Base-by-base conservation (phyloP, 768 basidiomycete genomes). In the Termitomyces sp. region DNA sequence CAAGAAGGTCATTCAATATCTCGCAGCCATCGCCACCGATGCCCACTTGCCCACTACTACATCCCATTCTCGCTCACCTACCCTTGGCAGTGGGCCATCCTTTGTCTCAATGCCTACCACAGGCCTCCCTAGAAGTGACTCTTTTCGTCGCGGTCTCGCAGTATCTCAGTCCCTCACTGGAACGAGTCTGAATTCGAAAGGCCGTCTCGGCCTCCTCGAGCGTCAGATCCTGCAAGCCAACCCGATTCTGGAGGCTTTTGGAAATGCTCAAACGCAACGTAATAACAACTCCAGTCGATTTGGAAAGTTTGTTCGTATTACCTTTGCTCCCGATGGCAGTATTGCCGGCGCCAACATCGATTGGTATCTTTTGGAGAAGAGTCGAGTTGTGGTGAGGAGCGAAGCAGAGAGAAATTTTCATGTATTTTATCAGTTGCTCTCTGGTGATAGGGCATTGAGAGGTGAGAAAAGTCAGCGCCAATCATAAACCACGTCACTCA, bases 231-330 rank as follows among this genome's bases (percentile, higher is more conserved):
- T 98, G 25, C 95, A 98, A 72, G 96, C 96, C 43, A 99, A 98
- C 69, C 97, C 97, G 1, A 92, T 99, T 60, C 79, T 99, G 5
- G 97, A 99, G 72, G 92, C 97, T 4, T 98, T 99, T 66, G 97
- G 97, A 36, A 99, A 99, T 71, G 96, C 97, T 5, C 97, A 98
- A 73, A 98, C 97, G 0, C 92, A 97, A 75, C 81, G 96, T 49
- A 99, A 99, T 71, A 98, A 98, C 75, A 99, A 99, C 70, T 98
- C 97, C 1, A 94, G 92, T 82, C 91, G 97, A 43, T 99, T 99
- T 72, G 96, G 95, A 36, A 99, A 99, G 75, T 99, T 99, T 72
- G 92, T 99, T 51, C 83, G 94, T 49, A 98, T 99, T 63, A 91
- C 89, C 70, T 99, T 99, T 74, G 86, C 92, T 1, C 88, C 91